These are phyloP conservation scores for Apiospora phragmitis DNA, from an alignment of 2,329 filamentous ascomycete species.

Conservation along the genomic window DNA sequence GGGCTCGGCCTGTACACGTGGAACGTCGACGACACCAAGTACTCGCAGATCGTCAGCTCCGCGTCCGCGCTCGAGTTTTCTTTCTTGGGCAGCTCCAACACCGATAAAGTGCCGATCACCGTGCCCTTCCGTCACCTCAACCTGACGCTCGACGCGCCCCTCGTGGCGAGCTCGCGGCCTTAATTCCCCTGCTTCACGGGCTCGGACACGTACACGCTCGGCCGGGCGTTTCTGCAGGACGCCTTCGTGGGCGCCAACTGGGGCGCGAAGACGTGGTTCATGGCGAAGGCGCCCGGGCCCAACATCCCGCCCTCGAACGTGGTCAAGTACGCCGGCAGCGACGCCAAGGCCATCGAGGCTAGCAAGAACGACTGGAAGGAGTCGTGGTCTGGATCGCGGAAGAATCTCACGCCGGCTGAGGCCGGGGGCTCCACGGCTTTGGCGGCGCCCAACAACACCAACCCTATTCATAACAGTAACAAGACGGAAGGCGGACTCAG, in stretches of 20 bases:
- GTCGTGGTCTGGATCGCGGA: constrained; percentile 34
- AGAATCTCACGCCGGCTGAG: constrained; percentile 23
- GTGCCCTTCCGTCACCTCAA: constrained; percentile 42
- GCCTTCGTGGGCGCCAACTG: constrained; percentile 46
- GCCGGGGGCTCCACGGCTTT: constrained; percentile 17
- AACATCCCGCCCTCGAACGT: constrained; percentile 26
- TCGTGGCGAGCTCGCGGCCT: constrained; percentile 32
- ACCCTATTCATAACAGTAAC: background rate
- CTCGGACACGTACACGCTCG: constrained; percentile 33
- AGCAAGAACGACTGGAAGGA: constrained; percentile 33
- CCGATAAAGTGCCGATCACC: constrained; percentile 40
- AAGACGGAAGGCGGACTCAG: constrained; percentile 21
- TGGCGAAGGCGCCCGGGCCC: constrained; percentile 43
- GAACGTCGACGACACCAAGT: constrained; percentile 36
- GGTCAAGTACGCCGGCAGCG: constrained; percentile 18
- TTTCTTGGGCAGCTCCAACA: constrained; percentile 34
- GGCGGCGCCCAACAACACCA: constrained; percentile 15
- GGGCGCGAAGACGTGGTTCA: constrained; percentile 33
- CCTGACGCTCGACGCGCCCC: constrained; percentile 39
- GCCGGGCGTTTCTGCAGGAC: constrained; percentile 47
- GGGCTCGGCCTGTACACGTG: constrained; percentile 42
- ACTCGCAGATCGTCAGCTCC: constrained; percentile 39
- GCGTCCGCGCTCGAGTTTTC: constrained; percentile 41
- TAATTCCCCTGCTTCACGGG: constrained; percentile 45
- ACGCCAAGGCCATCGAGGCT: constrained; percentile 22